Evolutionary conservation across 352 stramenopile genomes (phyloP).

Genomic region (Phytophthora europaea): DNA sequence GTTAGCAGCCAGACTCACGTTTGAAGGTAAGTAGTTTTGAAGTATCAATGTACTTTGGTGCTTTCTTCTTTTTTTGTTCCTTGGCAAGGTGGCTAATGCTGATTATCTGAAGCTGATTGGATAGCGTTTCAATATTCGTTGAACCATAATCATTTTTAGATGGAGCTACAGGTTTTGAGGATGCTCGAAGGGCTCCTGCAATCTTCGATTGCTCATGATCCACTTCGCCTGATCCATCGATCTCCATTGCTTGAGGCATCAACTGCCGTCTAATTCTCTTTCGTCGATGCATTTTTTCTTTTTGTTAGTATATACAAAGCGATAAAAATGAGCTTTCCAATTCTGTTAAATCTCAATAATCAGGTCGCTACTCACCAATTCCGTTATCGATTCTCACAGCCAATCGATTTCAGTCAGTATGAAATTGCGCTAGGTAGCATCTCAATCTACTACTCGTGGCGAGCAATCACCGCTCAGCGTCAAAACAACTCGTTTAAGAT

Average conservation of each 20-base stretch:
- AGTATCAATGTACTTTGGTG: too few species aligned
- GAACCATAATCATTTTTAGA: slow-evolving; percentile 11
- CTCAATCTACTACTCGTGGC: not conserved
- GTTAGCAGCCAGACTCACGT: not conserved
- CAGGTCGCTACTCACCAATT: not conserved
- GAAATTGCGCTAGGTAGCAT: not conserved
- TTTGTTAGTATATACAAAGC: slow-evolving; percentile 1
- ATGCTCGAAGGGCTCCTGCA: too few species aligned
- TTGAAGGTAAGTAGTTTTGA: slow-evolving; percentile 16
- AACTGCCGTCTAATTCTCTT: slow-evolving; percentile 1
- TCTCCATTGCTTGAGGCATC: slow-evolving; percentile 17
- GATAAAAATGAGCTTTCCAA: slow-evolving; percentile 2
- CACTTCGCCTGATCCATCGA: not conserved
- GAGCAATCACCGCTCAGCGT: not conserved
- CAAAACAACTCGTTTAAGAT: not conserved
- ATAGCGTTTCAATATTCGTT: slow-evolving; percentile 24
- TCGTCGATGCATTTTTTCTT: slow-evolving; percentile 7
- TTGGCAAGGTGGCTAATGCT: slow-evolving; percentile 13
- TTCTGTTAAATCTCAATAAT: not conserved
- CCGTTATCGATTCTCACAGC: not conserved
- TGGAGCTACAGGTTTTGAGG: not conserved
- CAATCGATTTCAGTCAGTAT: not conserved
- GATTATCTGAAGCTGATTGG: slow-evolving; percentile 21
- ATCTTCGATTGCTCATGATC: not conserved
- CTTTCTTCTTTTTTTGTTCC: slow-evolving; percentile 5